phyloP scores from a whole-genome alignment of 208 protist genomes.

The Crithidia thermophila region DNA sequence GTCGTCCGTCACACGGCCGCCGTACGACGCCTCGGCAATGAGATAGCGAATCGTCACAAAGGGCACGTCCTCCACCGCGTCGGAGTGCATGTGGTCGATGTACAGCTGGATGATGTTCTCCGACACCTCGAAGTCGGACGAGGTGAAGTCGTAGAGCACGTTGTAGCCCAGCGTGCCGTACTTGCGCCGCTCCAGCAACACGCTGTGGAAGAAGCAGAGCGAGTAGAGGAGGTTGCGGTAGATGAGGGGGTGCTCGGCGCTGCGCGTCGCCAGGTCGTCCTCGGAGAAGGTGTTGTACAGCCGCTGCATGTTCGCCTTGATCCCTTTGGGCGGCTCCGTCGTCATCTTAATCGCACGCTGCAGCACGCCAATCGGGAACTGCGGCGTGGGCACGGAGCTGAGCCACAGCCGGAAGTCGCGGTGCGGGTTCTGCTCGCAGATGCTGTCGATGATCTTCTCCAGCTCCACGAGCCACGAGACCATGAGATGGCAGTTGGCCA shows the following conservation, averaged over 20 bases:
- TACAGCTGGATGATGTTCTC: constrained; percentile 94
- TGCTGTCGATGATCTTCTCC: constrained; percentile 97
- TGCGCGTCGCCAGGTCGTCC: constrained; percentile 86
- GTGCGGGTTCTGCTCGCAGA: constrained; percentile 91
- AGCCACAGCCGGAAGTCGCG: constrained; percentile 99
- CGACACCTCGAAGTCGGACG: constrained; percentile 97
- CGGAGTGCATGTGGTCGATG: constrained; percentile 75
- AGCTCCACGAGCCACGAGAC: constrained; percentile 97
- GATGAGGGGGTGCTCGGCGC: constrained; percentile 63
- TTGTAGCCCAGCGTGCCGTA: constrained; percentile 99
- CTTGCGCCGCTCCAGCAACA: constrained; percentile 98
- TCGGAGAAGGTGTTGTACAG: constrained; percentile 95
- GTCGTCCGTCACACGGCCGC: constrained; percentile 98
- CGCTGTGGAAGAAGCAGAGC: constrained; percentile 98
- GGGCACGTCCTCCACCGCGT: constrained; percentile 88
- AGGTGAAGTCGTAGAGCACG: constrained; percentile 99
- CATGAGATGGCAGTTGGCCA: constrained; percentile 99
- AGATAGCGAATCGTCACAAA: constrained; percentile 98
- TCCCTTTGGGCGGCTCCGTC: constrained; percentile 98
- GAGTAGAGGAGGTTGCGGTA: constrained; percentile 97
- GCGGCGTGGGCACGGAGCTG: constrained; percentile 96
- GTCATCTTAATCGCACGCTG: constrained; percentile 98
- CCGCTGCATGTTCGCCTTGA: constrained; percentile 97
- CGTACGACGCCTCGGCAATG: constrained; percentile 98
- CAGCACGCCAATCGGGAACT: constrained; percentile 97